Percentiles rank a stretch among this genome's conserved stretches.
These are phyloP conservation scores for Lasiosphaeria hispida DNA, from an alignment of 495 filamentous ascomycete species.

Conservation along the genomic window DNA sequence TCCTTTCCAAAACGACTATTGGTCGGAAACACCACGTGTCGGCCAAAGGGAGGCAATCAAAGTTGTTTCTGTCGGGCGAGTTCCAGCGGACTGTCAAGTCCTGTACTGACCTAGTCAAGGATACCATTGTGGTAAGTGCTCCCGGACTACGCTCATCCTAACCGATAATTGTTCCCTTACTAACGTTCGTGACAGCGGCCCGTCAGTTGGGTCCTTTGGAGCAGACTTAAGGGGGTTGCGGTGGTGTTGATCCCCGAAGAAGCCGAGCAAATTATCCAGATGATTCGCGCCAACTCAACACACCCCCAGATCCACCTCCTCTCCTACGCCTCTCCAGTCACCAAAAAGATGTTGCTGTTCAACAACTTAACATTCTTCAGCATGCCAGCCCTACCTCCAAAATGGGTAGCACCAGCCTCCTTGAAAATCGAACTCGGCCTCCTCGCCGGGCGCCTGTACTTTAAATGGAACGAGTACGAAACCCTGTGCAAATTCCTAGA, in stretches of 20 bases:
- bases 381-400: conserved; percentile 39
- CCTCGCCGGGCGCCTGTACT: conserved; percentile 54
- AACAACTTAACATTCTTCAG: conserved; percentile 47
- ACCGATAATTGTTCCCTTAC: too few species aligned
- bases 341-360: conserved; percentile 53
- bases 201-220: conserved; percentile 43
- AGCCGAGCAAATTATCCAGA: conserved; percentile 46
- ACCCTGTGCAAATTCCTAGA: conserved; percentile 26
- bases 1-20: conserved; percentile 25
- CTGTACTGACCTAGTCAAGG: conserved; percentile 17
- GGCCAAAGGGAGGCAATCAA: conserved; percentile 12
- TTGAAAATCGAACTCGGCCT: conserved; percentile 53
- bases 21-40: conserved; percentile 27
- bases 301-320: conserved; percentile 35
- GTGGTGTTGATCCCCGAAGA: conserved; percentile 57
- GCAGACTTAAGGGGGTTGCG: conserved; percentile 30
- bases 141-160: too few species aligned
- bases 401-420: conserved; percentile 44
- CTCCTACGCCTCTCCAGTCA: conserved; percentile 53
- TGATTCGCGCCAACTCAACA: conserved; percentile 20
- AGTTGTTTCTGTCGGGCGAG: conserved; percentile 36
- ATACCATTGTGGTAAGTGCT: conserved; percentile 36
- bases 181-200: conserved; percentile 31
- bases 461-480: conserved; percentile 44
- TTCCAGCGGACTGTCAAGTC: conserved; percentile 30